phyloP scores from a whole-genome alignment of 2,329 filamentous ascomycete genomes.

The Alternaria sp. region DNA sequence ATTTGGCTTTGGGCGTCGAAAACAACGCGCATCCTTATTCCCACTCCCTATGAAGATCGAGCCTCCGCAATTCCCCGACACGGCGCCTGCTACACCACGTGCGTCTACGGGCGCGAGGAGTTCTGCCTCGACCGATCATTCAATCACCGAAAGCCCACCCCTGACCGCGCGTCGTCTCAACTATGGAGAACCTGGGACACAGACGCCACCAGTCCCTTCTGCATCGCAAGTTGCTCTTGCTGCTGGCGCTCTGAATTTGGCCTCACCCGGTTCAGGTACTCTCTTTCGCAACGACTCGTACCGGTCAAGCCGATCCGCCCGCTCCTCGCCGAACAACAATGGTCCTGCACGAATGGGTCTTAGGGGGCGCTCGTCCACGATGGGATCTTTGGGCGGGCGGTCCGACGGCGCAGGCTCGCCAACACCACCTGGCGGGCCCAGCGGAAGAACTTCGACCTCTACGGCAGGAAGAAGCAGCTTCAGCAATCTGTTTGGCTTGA shows the following conservation, averaged over 20 bases:
- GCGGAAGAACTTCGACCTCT: constrained; percentile 77
- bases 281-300: constrained; percentile 67
- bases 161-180: constrained; percentile 42
- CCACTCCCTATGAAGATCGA: constrained; percentile 80
- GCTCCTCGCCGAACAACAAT: constrained; percentile 62
- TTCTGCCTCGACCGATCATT: constrained; percentile 41
- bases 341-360: constrained; percentile 65
- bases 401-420: constrained; percentile 74
- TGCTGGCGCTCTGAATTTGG: constrained; percentile 53
- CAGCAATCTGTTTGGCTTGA: constrained; percentile 81
- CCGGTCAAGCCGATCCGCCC: constrained; percentile 69
- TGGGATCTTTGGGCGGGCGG: constrained; percentile 78
- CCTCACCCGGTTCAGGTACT: constrained; percentile 51
- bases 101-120: constrained; percentile 49
- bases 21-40: constrained; percentile 75
- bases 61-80: constrained; percentile 54
- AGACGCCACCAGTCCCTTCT: constrained; percentile 52
- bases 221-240: constrained; percentile 61
- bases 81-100: constrained; percentile 55
- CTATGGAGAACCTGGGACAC: constrained; percentile 36
- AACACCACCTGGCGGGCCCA: constrained; percentile 53
- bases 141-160: constrained; percentile 46
- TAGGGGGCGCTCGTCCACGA: constrained; percentile 84
- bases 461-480: constrained; percentile 89
- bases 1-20: constrained; percentile 79